Evolutionary conservation across 2,329 filamentous ascomycete genomes (phyloP).

Genomic region (Aspergillus spinulosporus): DNA sequence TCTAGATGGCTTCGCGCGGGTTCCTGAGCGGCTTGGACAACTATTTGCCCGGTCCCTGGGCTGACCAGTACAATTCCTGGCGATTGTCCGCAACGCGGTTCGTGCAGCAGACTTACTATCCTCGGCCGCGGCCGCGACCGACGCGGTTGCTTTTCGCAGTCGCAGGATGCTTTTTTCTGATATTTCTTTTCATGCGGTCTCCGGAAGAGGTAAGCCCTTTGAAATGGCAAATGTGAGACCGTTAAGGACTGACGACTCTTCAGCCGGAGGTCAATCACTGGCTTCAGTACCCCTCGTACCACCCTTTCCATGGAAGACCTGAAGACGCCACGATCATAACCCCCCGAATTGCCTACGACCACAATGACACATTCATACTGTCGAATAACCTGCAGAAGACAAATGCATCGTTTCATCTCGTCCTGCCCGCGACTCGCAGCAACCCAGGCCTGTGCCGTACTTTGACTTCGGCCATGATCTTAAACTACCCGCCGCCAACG

Average conservation of each 20-base stretch:
- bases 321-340: constrained; percentile 35
- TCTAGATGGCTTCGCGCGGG: constrained; percentile 31
- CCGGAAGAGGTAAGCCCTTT: constrained; percentile 21
- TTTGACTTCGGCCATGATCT: constrained; percentile 57
- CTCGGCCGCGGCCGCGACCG: constrained; percentile 30
- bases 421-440: constrained; percentile 53
- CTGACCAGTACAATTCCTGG: constrained; percentile 27
- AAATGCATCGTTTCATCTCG: constrained; percentile 54
- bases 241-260: not conserved
- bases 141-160: constrained; percentile 26
- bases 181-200: constrained; percentile 24
- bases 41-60: constrained; percentile 24
- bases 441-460: constrained; percentile 58
- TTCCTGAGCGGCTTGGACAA: constrained; percentile 22
- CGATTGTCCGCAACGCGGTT: constrained; percentile 23
- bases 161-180: constrained; percentile 26
- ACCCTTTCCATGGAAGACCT: constrained; percentile 30
- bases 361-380: constrained; percentile 28
- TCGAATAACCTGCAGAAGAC: constrained; percentile 35
- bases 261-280: constrained; percentile 33
- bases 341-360: constrained; percentile 20
- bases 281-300: constrained; percentile 36
- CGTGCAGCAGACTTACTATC: constrained; percentile 28
- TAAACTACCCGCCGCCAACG: constrained; percentile 60
- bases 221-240: not conserved